Conservation (phyloP, 768 basidiomycete species). For the Mycena venus region DNA sequence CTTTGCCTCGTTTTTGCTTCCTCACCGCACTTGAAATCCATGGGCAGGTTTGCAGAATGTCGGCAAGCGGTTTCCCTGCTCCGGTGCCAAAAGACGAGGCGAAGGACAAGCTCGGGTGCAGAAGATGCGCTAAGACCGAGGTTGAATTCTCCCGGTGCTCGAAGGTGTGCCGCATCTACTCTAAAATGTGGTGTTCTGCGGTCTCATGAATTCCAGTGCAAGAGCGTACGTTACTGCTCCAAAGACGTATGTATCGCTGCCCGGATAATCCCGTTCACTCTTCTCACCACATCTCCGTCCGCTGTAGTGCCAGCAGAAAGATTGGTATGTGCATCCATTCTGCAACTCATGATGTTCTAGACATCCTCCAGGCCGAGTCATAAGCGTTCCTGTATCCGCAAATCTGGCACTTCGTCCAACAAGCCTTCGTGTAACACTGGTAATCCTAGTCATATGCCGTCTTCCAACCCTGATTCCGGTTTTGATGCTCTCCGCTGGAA, state of each 20-base stretch:
- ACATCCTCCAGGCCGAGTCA: neutral
- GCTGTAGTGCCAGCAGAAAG: neutral
- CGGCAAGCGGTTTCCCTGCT: neutral
- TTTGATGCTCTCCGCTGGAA: too few relatives aligned
- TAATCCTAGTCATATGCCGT: too few relatives aligned
- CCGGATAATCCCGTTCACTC: too few relatives aligned
- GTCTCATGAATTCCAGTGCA: neutral
- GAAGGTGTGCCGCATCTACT: neutral
- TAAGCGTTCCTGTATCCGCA: neutral
- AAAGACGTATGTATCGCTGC: neutral
- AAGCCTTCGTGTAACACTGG: too few relatives aligned
- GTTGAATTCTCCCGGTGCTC: neutral
- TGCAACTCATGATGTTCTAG: neutral
- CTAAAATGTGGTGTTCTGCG: too few relatives aligned
- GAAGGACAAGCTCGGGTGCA: neutral
- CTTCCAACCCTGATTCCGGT: too few relatives aligned
- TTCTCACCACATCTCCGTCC: neutral
- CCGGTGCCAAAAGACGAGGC: neutral
- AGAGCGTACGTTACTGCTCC: slow-evolving; percentile 5
- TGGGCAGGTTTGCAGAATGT: neutral
- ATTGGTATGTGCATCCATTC: neutral
- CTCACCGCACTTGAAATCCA: too few relatives aligned
- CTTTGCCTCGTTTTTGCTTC: neutral
- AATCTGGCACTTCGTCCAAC: neutral
- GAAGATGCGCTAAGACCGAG: neutral